Evolutionary conservation across 1,284 basidiomycete species (phyloP).

Genomic region (Jaminaea rosea): DNA sequence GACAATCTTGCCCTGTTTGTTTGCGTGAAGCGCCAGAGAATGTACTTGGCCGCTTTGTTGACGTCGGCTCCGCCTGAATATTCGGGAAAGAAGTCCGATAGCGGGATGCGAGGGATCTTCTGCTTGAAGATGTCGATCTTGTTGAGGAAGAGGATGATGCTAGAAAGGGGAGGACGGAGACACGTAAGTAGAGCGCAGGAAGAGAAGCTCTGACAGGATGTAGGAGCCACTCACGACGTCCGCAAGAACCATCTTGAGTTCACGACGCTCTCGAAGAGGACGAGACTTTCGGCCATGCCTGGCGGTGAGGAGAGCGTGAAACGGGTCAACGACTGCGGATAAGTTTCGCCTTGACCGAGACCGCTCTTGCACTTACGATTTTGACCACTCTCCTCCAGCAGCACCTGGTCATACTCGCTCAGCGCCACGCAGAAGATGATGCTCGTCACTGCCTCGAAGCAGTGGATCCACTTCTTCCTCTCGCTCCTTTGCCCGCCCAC

Average conservation of each 20-base stretch:
- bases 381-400: conserved; percentile 48
- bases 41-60: conserved; percentile 96
- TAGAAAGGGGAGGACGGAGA: too few species aligned
- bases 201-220: too few species aligned
- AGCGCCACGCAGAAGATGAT: conserved; percentile 46
- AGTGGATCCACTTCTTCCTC: conserved; percentile 46
- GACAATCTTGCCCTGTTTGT: conserved; percentile 59
- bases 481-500: conserved; percentile 43
- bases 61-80: conserved; percentile 83
- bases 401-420: conserved; percentile 39
- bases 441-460: conserved; percentile 43
- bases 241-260: conserved; percentile 96
- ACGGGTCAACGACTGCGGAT: too few species aligned
- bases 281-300: conserved; percentile 89
- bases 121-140: conserved; percentile 93
- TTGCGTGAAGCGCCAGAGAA: conserved; percentile 93
- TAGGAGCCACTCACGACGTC: too few species aligned
- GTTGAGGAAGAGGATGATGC: conserved; percentile 70
- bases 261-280: conserved; percentile 89
- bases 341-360: too few species aligned
- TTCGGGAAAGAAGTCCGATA: conserved; percentile 85
- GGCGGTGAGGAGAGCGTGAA: too few species aligned
- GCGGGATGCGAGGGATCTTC: conserved; percentile 65
- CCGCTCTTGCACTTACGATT: too few species aligned
- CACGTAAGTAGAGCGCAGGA: too few species aligned